Evolutionary conservation across 2,329 filamentous ascomycete genomes (phyloP), one percentile per base, ranked within the genome.

Genomic region (Diaporthe eres): DNA sequence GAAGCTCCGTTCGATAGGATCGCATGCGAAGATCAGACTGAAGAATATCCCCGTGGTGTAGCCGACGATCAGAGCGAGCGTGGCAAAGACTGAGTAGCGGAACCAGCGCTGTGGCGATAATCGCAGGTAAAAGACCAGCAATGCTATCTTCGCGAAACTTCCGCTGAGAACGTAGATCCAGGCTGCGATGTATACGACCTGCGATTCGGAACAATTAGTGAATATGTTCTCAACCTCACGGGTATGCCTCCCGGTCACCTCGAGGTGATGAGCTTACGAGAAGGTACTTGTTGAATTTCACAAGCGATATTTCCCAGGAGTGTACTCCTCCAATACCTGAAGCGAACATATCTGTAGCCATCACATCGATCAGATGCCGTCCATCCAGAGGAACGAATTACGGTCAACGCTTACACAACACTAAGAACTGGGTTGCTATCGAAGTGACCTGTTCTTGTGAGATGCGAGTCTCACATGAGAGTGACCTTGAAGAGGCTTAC

Each of bases 101-200:
- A 85, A 85, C 78, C 81, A 81, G 31, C 57, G 78, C 25, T 82
- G 82, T 0, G 84, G 84, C 1, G 83, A 84, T 2, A 87, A 78
- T 13, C 81, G 81, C 17, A 83, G 79, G 71, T 86, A 86, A 58
- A 86, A 84, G 7, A 84, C 79, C 5, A 86, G 81, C 5, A 87
- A 82, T 0, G 84, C 82, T 3, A 85, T 34, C 63, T 86, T 87
- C 17, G 83, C 82, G 25, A 84, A 80, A 3, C 81, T 82, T 17
- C 81, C 82, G 49, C 82, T 82, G 22, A 83, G 74, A n/a, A 83
- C 81, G 72, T 84, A 86, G 34, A 85, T 77, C 9, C 79, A 78
- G 0, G 79, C 77, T 0, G 79, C 75, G 7, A 83, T 73, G 39
- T 82, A 82, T 4, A 82, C 78, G 39, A 80, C 78, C 81, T 83